Base-by-base conservation (phyloP, 2,329 filamentous ascomycete species). In the Zymoseptoria crescenta region DNA sequence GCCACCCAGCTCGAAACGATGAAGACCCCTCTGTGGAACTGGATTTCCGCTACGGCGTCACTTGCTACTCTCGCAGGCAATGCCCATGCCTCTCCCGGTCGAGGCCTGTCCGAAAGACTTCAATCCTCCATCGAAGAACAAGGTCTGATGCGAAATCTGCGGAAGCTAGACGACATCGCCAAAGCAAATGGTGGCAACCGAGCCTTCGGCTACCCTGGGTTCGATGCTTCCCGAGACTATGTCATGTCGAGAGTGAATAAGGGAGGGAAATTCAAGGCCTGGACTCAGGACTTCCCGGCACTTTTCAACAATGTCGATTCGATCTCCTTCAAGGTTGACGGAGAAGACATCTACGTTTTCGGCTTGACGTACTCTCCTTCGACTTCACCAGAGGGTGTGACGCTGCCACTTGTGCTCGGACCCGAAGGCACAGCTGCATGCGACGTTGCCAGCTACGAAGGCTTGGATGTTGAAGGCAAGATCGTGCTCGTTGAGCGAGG, bases 401-500 rank as follows among this genome's bases (percentile, higher is more conserved):
- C 64, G 63, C 5, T 71, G 64, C 63, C 62, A 55, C 49, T 68
- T 62, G 29, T 67, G 67, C 30, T 76, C 74, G 75, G 85, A 5
- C 76, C 85, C 4, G 82, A 86, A 3, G 70, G 74, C 2, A 83
- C 85, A 65, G 72, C 82, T 7, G 88, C 88, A 52, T 91, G 88
- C 71, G 70, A 80, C 19, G 73, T 76, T 10, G 76, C 78, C 2
- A 87, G 91, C 72, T 92, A 84, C 69, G 82, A 87, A 1, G 67
- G 57, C 8, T n/a, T 77, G 1, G 73, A 76, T 1, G 74, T 87
- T 3, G 71, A 76, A 13, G 87, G 84, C 54, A 83, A 83, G 59
- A 85, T 94, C 59, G 88, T 87, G 9, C 79, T 93, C 29, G 80
- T 93, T 62, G 77, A 80, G 30, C 85, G 89, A 55, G 89, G 89